Conservation (phyloP, 495 filamentous ascomycete species). For the Neurospora discreta region DNA sequence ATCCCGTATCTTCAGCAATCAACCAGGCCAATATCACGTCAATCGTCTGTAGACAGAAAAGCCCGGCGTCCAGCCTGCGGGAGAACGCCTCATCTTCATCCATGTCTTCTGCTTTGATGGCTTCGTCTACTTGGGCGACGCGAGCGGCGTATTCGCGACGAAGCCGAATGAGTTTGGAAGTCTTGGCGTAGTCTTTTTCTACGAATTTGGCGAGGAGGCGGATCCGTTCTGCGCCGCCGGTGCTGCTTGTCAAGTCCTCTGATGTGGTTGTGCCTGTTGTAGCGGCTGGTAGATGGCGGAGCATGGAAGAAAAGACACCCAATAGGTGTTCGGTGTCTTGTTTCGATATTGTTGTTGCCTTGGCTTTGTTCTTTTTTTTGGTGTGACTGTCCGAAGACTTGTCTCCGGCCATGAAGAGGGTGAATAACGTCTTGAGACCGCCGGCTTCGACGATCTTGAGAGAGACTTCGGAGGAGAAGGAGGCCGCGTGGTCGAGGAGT, state of each 20-base stretch:
- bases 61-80: conserved; percentile 69
- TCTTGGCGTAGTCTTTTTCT: conserved; percentile 87
- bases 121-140: conserved; percentile 52
- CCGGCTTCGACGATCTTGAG: conserved; percentile 68
- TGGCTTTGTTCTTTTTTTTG: conserved; percentile 46
- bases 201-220: conserved; percentile 88
- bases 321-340: conserved; percentile 65
- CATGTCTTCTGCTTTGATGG: conserved; percentile 47
- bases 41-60: conserved; percentile 77
- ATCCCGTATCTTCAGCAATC: conserved; percentile 78
- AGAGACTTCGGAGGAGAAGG: conserved; percentile 46
- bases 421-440: conserved; percentile 75
- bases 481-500: conserved; percentile 71
- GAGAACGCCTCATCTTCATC: conserved; percentile 58
- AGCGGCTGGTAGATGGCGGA: conserved; percentile 69
- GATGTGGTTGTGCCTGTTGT: conserved; percentile 22
- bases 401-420: conserved; percentile 56
- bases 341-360: conserved; percentile 25
- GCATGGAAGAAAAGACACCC: conserved; percentile 75
- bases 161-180: conserved; percentile 54
- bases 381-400: conserved; percentile 40
- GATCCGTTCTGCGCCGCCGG: conserved; percentile 55
- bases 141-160: conserved; percentile 59
- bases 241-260: not conserved
- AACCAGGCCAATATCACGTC: conserved; percentile 91